Conservation (phyloP, 352 stramenopile genomes). For the Globisporangium iwayamae region DNA sequence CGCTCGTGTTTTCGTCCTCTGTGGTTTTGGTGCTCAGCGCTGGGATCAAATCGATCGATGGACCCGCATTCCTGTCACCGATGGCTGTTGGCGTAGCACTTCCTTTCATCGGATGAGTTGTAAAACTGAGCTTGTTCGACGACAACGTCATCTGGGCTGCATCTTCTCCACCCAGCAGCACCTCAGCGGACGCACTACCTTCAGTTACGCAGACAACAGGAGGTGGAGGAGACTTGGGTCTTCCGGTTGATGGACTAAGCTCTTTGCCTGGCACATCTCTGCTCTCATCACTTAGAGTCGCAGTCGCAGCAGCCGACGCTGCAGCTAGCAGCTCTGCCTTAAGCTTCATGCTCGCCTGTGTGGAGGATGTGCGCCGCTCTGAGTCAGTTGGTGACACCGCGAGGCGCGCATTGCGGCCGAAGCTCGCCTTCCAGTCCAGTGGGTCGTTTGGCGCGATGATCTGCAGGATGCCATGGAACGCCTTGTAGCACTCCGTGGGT, state of each 20-base stretch:
- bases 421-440: slow-evolving; percentile 14
- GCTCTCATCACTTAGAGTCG: background rate
- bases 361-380: background rate
- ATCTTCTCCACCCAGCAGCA: background rate
- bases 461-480: slow-evolving; percentile 11
- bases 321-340: background rate
- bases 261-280: background rate
- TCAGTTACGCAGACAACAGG: background rate
- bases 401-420: slow-evolving; percentile 3
- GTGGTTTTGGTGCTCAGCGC: background rate
- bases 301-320: background rate
- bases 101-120: background rate
- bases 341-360: background rate
- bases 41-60: slow-evolving; percentile 12
- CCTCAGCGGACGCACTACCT: background rate
- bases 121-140: no score
- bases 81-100: background rate
- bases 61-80: background rate
- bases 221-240: background rate
- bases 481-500: slow-evolving; percentile 10
- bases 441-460: slow-evolving; percentile 14
- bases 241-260: background rate
- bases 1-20: no score
- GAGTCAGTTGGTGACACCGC: background rate
- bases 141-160: no score